These are phyloP conservation scores for Rhodotorula babjevae DNA, from an alignment of 768 basidiomycete genomes.

Conservation along the genomic window DNA sequence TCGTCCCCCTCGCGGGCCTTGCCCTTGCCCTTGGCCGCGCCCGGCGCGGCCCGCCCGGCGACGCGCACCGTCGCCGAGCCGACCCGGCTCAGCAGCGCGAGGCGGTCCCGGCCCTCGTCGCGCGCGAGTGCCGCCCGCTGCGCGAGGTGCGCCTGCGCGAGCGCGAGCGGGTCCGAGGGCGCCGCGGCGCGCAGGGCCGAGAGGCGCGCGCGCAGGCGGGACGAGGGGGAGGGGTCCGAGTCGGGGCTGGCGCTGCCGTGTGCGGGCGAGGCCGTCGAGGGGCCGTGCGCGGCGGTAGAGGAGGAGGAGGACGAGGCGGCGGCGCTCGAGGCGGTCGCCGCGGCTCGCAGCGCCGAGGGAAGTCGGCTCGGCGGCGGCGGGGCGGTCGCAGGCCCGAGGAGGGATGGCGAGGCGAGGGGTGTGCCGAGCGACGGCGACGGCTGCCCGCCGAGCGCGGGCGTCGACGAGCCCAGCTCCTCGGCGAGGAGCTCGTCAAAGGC, in stretches of 20 bases:
- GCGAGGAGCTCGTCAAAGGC: constrained; percentile 28
- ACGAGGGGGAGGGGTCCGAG: background rate
- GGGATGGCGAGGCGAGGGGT: constrained; percentile 1
- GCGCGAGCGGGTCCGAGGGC: background rate
- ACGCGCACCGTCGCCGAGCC: background rate
- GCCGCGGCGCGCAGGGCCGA: background rate
- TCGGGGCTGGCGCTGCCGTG: background rate
- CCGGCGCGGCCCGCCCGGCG: constrained; percentile 3
- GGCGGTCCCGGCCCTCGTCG: constrained; percentile 4
- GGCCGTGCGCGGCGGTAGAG: background rate
- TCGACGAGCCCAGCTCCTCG: constrained; percentile 1
- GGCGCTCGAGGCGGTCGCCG: background rate
- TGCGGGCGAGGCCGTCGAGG: background rate
- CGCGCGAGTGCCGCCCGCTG: background rate
- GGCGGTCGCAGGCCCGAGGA: background rate
- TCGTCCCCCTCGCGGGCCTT: background rate
- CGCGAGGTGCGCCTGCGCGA: background rate
- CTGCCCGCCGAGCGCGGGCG: background rate
- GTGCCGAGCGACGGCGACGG: background rate
- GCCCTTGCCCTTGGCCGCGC: background rate
- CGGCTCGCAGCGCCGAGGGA: background rate
- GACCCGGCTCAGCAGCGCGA: constrained; percentile 11
- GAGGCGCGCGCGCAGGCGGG: background rate
- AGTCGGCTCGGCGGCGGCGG: background rate
- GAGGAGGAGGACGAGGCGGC: background rate